These are phyloP conservation scores for Uronychia binucleata DNA, from an alignment of 73 alveolate species.

Conservation along the genomic window DNA sequence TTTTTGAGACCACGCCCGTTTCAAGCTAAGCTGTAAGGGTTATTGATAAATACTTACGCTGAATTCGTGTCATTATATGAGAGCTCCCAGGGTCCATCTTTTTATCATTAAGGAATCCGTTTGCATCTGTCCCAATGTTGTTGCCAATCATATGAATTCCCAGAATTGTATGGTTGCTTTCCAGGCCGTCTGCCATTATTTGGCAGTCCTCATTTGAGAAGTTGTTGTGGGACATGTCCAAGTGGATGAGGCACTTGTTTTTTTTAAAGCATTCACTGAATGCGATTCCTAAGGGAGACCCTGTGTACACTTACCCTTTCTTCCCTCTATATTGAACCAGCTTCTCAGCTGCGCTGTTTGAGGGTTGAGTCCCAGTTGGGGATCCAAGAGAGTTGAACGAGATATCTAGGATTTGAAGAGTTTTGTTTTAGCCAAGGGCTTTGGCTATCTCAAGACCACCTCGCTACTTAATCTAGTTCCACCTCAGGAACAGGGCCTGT, in stretches of 20 bases:
- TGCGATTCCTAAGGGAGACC: constrained; percentile 1
- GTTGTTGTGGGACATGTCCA: constrained; percentile 61
- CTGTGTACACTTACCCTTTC: background rate
- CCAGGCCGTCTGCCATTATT: constrained; percentile 51
- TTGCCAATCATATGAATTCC: constrained; percentile 75
- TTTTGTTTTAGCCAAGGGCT: constrained; percentile 1
- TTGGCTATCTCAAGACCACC: constrained; percentile 17
- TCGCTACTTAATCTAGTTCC: constrained; percentile 13
- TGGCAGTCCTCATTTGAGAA: constrained; percentile 43
- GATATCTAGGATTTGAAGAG: constrained; percentile 7
- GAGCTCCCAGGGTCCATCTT: constrained; percentile 10
- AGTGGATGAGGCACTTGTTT: constrained; percentile 45
- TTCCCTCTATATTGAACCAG: background rate
- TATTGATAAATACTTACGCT: constrained; percentile 15
- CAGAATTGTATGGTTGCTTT: constrained; percentile 53
- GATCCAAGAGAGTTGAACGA: constrained; percentile 34
- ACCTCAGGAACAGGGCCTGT: constrained; percentile 6
- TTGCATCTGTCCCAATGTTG: constrained; percentile 37
- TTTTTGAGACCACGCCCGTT: constrained; percentile 29
- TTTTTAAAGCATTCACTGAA: constrained; percentile 26
- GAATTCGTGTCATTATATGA: constrained; percentile 49
- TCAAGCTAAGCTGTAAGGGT: constrained; percentile 27
- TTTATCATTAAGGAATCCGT: constrained; percentile 43
- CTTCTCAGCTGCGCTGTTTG: background rate
- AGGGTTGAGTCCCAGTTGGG: background rate